phyloP scores from a whole-genome alignment of 495 filamentous ascomycete species.

The Penicillium pulvis region DNA sequence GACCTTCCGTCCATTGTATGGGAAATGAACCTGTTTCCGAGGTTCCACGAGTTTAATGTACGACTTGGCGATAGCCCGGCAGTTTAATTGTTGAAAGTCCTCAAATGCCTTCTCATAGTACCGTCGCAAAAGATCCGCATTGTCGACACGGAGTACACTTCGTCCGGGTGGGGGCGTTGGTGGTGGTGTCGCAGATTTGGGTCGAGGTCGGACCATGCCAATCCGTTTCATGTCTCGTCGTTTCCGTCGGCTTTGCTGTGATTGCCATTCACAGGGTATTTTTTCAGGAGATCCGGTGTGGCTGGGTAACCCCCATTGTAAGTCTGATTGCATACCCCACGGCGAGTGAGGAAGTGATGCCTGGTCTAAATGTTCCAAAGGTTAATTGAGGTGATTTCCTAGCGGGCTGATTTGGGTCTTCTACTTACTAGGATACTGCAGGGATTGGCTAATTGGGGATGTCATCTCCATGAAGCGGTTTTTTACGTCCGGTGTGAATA shows the following conservation, averaged over 20 bases:
- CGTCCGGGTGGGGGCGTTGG: slow-evolving; percentile 27
- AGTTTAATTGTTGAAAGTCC: slow-evolving; percentile 50
- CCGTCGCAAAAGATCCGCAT: slow-evolving; percentile 56
- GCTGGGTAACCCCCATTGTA: slow-evolving; percentile 25
- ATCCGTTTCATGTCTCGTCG: slow-evolving; percentile 28
- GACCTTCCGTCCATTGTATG: slow-evolving; percentile 66
- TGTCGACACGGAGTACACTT: slow-evolving; percentile 56
- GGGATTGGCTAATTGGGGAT: slow-evolving; percentile 21
- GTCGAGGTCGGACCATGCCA: slow-evolving; percentile 17
- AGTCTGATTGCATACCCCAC: slow-evolving; percentile 23
- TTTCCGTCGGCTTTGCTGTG: slow-evolving; percentile 33
- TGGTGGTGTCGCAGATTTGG: slow-evolving; percentile 29
- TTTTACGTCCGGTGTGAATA: slow-evolving; percentile 45
- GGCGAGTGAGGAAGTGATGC: slow-evolving; percentile 4
- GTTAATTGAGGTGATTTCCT: too few relatives aligned
- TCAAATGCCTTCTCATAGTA: slow-evolving; percentile 60
- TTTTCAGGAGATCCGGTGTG: slow-evolving; percentile 25
- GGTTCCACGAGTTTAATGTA: slow-evolving; percentile 84
- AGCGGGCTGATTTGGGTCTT: too few relatives aligned
- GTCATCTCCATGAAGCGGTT: slow-evolving; percentile 39
- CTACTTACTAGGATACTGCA: slow-evolving; percentile 1
- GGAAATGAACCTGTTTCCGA: slow-evolving; percentile 81
- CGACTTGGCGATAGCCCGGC: slow-evolving; percentile 64
- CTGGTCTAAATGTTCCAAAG: slow-evolving; percentile 15
- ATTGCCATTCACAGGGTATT: slow-evolving; percentile 45